These are phyloP conservation scores for Pinus taeda DNA, from an alignment of 75 land plant genomes.

Conservation along the genomic window DNA sequence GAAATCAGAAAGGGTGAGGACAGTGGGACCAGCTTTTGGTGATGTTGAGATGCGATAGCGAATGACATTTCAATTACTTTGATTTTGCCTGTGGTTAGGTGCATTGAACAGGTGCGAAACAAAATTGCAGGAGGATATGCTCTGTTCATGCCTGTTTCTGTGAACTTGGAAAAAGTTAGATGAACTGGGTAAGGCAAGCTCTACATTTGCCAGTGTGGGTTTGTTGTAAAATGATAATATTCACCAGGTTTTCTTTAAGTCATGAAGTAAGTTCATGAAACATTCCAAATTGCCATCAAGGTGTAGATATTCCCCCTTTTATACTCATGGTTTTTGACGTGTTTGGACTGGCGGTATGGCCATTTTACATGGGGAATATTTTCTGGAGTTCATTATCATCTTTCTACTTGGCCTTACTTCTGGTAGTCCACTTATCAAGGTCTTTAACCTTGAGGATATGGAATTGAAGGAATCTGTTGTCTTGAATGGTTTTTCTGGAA, in stretches of 20 bases:
- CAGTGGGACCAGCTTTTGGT: background rate
- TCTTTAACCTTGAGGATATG: background rate
- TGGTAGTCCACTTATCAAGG: background rate
- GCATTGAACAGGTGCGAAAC: background rate
- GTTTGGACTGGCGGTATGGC: constrained; percentile 5
- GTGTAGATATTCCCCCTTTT: background rate
- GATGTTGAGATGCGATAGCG: background rate
- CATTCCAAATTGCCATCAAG: background rate
- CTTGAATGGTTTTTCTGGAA: background rate
- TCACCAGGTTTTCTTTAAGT: background rate
- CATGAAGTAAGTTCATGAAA: background rate
- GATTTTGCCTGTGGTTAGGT: background rate
- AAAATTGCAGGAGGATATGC: background rate
- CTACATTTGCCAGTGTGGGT: background rate
- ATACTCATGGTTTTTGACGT: constrained; percentile 13
- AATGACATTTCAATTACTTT: background rate
- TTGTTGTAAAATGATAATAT: background rate
- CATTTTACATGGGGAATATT: constrained; percentile 10
- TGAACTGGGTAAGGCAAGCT: background rate
- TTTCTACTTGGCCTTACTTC: background rate
- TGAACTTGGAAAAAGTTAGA: background rate
- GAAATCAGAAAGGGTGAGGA: background rate
- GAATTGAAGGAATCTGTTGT: constrained; percentile 5
- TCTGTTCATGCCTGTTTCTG: background rate
- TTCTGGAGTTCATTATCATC: constrained; percentile 4